phyloP scores from a whole-genome alignment of 2,329 filamentous ascomycete species.

The Diaporthe sp. region DNA sequence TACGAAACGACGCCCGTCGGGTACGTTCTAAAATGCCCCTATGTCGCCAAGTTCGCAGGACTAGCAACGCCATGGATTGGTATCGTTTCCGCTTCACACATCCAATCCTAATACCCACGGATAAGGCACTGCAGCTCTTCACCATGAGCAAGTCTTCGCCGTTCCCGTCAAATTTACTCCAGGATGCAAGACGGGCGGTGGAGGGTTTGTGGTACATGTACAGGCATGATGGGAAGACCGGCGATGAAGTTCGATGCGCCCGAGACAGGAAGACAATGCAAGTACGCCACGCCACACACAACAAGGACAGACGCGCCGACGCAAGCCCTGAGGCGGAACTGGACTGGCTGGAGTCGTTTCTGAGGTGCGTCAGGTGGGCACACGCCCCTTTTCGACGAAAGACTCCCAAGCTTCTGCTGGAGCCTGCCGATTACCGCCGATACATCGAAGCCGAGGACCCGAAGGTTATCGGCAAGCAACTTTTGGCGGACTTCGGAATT shows the following conservation, averaged over 20 bases:
- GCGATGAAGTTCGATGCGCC: not conserved
- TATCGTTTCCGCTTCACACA: slow-evolving; percentile 14
- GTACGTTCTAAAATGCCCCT: not conserved
- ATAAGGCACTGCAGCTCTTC: slow-evolving; percentile 9
- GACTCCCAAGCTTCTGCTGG: not conserved
- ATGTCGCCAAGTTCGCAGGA: not conserved
- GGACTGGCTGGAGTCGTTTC: not conserved
- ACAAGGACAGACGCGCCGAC: not conserved
- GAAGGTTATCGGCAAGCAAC: not conserved
- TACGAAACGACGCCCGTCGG: not conserved
- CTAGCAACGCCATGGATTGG: not conserved
- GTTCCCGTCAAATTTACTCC: not conserved
- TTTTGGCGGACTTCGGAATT: not conserved
- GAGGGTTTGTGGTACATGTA: slow-evolving; percentile 1
- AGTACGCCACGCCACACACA: not conserved
- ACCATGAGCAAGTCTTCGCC: not conserved
- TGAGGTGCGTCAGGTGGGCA: not conserved
- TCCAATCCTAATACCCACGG: not conserved
- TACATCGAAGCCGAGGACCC: not conserved
- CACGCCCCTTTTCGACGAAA: fast-evolving
- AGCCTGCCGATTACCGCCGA: not conserved
- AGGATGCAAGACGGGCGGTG: slow-evolving; percentile 7
- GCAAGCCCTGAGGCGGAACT: not conserved
- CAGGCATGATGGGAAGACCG: not conserved
- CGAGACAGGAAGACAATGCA: slow-evolving; percentile 3